Percentiles rank a stretch among this genome's conserved stretches.
phyloP scores from a whole-genome alignment of 2,329 filamentous ascomycete species.

The Ophiocordyceps camponoti-floridani region DNA sequence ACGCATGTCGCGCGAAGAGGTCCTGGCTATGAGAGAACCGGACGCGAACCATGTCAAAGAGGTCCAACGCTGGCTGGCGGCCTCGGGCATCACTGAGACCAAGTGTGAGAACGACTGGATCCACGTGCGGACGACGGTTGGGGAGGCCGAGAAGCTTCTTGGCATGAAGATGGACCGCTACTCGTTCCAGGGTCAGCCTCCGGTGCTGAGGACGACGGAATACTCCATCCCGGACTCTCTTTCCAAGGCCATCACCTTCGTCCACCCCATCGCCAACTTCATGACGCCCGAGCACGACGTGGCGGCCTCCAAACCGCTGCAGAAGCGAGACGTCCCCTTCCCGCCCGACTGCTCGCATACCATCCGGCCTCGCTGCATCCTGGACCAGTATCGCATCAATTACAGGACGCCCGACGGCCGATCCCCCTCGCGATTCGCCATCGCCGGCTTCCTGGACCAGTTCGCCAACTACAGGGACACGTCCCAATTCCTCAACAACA shows the following conservation, averaged over 20 bases:
- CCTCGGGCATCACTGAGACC: slow-evolving; percentile 16
- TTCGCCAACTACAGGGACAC: slow-evolving; percentile 26
- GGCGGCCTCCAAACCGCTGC: neutral
- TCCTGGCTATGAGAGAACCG: slow-evolving; percentile 17
- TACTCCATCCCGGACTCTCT: slow-evolving; percentile 25
- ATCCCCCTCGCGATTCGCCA: slow-evolving; percentile 21
- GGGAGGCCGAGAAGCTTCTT: slow-evolving; percentile 20
- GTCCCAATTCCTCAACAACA: slow-evolving; percentile 16
- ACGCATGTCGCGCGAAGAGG: slow-evolving; percentile 18
- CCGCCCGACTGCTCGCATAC: slow-evolving; percentile 2
- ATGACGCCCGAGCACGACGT: slow-evolving; percentile 21
- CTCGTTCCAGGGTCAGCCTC: slow-evolving; percentile 16
- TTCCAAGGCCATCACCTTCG: slow-evolving; percentile 21
- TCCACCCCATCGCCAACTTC: slow-evolving; percentile 31
- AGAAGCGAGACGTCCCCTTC: neutral
- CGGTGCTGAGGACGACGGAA: slow-evolving; percentile 23
- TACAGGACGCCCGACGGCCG: slow-evolving; percentile 11
- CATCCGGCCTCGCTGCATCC: slow-evolving; percentile 22
- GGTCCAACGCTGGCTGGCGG: slow-evolving; percentile 23
- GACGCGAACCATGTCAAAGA: slow-evolving; percentile 13
- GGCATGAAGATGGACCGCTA: slow-evolving; percentile 22
- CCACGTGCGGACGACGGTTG: slow-evolving; percentile 21
- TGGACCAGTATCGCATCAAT: slow-evolving; percentile 26
- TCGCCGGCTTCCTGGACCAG: slow-evolving; percentile 32
- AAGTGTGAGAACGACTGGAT: slow-evolving; percentile 21